Evolutionary conservation across 1,139 yeast species (phyloP).

Genomic region (Geotrichum cucujoidarum): DNA sequence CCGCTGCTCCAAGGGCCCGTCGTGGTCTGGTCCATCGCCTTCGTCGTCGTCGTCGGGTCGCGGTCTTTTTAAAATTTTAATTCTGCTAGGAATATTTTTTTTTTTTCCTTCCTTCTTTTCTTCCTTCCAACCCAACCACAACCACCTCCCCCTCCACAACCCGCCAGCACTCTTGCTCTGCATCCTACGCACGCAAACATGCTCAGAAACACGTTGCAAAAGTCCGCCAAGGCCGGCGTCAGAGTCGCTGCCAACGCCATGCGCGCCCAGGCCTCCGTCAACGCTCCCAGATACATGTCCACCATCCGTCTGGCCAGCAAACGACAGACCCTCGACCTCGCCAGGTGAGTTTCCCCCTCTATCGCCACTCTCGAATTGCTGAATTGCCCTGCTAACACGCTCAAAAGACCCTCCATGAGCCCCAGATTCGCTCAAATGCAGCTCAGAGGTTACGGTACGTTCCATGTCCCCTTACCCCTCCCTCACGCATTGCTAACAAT

Average conservation of each 20-base stretch:
- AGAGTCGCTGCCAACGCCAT: slow-evolving; percentile 16
- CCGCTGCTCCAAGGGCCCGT: neutral
- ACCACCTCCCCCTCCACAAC: neutral
- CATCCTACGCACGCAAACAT: slow-evolving; percentile 2
- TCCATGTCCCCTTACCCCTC: neutral
- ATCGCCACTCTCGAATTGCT: too few relatives aligned
- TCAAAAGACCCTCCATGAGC: slow-evolving; percentile 13
- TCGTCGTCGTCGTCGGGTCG: neutral
- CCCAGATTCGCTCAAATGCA: slow-evolving; percentile 14
- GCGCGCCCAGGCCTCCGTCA: slow-evolving; percentile 6
- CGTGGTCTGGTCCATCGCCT: neutral
- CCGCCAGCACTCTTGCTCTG: neutral
- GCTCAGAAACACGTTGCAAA: slow-evolving; percentile 17
- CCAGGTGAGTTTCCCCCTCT: too few relatives aligned
- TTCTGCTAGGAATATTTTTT: neutral
- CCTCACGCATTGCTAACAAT: neutral
- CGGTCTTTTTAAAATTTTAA: neutral
- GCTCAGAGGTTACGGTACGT: slow-evolving; percentile 18
- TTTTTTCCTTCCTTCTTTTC: slow-evolving; percentile 1
- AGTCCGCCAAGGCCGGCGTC: slow-evolving; percentile 12
- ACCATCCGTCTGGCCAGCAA: slow-evolving; percentile 15
- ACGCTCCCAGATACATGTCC: slow-evolving; percentile 15
- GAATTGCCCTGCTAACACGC: neutral
- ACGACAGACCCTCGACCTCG: slow-evolving; percentile 9
- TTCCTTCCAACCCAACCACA: neutral